These are phyloP conservation scores for Xylaria nigripes DNA, from an alignment of 495 filamentous ascomycete species.

Conservation along the genomic window DNA sequence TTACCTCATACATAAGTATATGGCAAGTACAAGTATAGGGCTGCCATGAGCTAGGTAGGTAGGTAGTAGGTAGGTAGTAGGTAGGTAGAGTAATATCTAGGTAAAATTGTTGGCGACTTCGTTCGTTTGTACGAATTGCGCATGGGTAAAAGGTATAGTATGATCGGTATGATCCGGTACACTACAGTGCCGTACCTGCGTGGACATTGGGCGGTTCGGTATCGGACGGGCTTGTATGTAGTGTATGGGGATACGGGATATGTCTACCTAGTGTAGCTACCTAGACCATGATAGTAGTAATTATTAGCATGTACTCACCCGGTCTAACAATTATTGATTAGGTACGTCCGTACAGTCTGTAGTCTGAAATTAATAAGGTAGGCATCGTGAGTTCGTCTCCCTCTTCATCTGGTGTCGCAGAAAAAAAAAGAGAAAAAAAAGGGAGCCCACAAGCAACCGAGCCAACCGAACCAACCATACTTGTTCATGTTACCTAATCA, in stretches of 20 bases:
- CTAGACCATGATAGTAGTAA: too few species aligned
- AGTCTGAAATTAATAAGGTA: background rate
- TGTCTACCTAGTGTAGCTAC: too few species aligned
- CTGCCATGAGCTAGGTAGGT: too few species aligned
- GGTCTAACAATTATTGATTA: too few species aligned
- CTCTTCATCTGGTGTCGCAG: background rate
- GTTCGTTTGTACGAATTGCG: too few species aligned
- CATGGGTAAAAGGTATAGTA: background rate
- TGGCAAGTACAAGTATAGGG: too few species aligned
- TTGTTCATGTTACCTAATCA: slow-evolving; percentile 32
- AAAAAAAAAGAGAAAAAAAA: background rate
- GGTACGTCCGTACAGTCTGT: too few species aligned
- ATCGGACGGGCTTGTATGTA: background rate
- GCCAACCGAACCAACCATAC: slow-evolving; percentile 19
- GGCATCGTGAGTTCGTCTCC: background rate
- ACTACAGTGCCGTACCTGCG: background rate
- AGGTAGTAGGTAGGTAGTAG: background rate
- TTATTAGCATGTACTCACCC: too few species aligned
- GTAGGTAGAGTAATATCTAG: background rate
- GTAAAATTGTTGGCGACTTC: background rate
- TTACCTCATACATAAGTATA: too few species aligned
- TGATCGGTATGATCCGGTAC: background rate
- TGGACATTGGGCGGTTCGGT: background rate
- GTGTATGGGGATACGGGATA: too few species aligned
- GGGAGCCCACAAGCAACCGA: background rate